A percentile compares a stretch with the other conserved stretches of the same genome.
phyloP scores from a whole-genome alignment of 1,139 yeast species.

The Yamadazyma dushanensis region DNA sequence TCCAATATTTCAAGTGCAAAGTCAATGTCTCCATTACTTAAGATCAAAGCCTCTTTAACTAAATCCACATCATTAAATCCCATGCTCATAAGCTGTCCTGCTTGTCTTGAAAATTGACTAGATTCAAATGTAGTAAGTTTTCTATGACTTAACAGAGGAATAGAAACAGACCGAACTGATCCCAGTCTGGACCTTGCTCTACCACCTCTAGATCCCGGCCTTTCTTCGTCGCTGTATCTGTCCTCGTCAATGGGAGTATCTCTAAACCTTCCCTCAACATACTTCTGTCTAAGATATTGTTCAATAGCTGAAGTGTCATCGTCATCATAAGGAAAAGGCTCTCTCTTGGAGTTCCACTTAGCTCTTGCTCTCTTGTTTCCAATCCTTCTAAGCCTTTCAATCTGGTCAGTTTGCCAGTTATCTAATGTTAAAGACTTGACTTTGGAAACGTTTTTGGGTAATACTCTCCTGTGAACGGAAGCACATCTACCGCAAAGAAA shows the following conservation, averaged over 20 bases:
- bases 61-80: constrained; percentile 52
- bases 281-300: constrained; percentile 54
- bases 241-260: constrained; percentile 28
- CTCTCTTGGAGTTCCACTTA: constrained; percentile 61
- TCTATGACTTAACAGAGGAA: constrained; percentile 44
- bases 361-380: constrained; percentile 67
- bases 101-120: constrained; percentile 38
- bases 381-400: constrained; percentile 56
- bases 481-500: constrained; percentile 81
- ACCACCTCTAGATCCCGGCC: constrained; percentile 6
- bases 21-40: constrained; percentile 49
- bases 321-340: constrained; percentile 71
- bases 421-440: constrained; percentile 85
- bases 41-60: constrained; percentile 49
- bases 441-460: constrained; percentile 58
- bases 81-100: constrained; percentile 37
- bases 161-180: constrained; percentile 16
- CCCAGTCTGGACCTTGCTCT: constrained; percentile 26
- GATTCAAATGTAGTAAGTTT: constrained; percentile 44
- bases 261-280: constrained; percentile 46
- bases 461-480: constrained; percentile 65
- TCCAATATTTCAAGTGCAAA: constrained; percentile 50
- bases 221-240: constrained; percentile 21
- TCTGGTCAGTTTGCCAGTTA: constrained; percentile 64
- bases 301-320: constrained; percentile 52